These are phyloP conservation scores for Lyophyllum semitale DNA, from an alignment of 768 basidiomycete species.

Conservation along the genomic window DNA sequence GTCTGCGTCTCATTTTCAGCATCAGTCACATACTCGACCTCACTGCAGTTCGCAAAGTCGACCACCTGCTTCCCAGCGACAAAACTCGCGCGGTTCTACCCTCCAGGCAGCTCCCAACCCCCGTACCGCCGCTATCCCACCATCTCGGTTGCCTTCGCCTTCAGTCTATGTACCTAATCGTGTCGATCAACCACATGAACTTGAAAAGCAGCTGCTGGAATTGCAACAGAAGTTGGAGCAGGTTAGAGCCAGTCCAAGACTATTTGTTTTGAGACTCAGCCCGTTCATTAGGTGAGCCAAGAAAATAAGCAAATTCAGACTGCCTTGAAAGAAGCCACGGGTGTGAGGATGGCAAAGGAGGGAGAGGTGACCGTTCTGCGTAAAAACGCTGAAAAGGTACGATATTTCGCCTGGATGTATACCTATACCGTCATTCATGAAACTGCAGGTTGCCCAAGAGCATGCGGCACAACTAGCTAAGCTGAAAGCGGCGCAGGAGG, in stretches of 20 bases:
- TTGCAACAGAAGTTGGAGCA: constrained; percentile 46
- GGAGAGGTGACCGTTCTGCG: constrained; percentile 73
- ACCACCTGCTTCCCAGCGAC: constrained; percentile 4
- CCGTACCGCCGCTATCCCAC: not conserved
- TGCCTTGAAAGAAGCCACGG: constrained; percentile 47
- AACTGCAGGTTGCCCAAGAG: constrained; percentile 51
- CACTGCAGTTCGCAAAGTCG: constrained; percentile 6
- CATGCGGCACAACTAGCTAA: constrained; percentile 59
- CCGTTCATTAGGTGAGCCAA: constrained; percentile 45
- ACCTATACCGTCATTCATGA: not conserved
- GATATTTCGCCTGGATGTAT: not conserved
- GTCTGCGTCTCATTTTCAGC: constrained; percentile 3
- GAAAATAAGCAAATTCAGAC: constrained; percentile 48
- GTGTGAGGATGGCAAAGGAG: constrained; percentile 58
- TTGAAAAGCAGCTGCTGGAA: constrained; percentile 27
- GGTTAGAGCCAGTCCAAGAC: constrained; percentile 30
- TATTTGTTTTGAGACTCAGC: constrained; percentile 10
- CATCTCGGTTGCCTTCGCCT: not conserved
- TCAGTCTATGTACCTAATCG: not conserved
- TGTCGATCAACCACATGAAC: constrained; percentile 2
- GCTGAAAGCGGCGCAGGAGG: constrained; percentile 61
- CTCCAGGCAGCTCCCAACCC: not conserved
- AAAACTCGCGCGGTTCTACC: not conserved
- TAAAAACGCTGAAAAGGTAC: constrained; percentile 68
- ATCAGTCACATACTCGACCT: constrained; percentile 13